phyloP scores from a whole-genome alignment of 2,329 filamentous ascomycete genomes.

The Fusarium goolgardi region DNA sequence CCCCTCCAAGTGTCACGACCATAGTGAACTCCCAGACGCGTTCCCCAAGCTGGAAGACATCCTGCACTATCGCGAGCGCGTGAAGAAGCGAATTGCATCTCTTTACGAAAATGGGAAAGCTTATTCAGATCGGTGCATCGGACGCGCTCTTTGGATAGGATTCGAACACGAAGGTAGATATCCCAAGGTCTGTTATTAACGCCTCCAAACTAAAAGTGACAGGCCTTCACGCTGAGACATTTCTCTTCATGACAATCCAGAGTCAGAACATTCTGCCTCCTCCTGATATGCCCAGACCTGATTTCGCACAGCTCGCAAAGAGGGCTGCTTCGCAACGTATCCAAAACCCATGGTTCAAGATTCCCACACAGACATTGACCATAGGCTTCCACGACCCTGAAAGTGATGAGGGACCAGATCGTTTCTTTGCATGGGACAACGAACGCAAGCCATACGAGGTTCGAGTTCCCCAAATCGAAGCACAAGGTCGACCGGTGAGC shows the following conservation, averaged over 20 bases:
- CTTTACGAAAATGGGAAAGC: slow-evolving; percentile 9
- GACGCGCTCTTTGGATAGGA: slow-evolving; percentile 31
- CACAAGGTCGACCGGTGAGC: slow-evolving; percentile 27
- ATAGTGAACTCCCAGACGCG: slow-evolving; percentile 30
- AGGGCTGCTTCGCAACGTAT: slow-evolving; percentile 9
- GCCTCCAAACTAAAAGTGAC: not conserved
- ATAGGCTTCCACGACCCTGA: slow-evolving; percentile 27
- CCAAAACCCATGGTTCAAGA: slow-evolving; percentile 5
- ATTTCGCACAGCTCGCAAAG: slow-evolving; percentile 27
- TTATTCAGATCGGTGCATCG: slow-evolving; percentile 4
- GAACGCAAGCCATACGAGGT: slow-evolving; percentile 28
- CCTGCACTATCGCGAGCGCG: slow-evolving; percentile 21
- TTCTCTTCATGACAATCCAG: slow-evolving; percentile 36
- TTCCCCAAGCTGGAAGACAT: slow-evolving; percentile 21
- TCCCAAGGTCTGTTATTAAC: rapidly evolving
- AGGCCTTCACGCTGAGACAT: slow-evolving; percentile 33
- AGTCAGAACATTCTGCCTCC: slow-evolving; percentile 3
- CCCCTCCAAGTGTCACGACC: slow-evolving; percentile 28
- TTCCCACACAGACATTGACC: not conserved
- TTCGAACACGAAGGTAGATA: slow-evolving; percentile 32
- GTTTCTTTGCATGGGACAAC: slow-evolving; percentile 38
- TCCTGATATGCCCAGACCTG: not conserved
- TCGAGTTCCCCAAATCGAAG: not conserved
- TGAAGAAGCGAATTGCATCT: slow-evolving; percentile 9
- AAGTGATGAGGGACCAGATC: slow-evolving; percentile 2